Conservation (phyloP, 2,329 filamentous ascomycete species). For the Beauveria sp. region DNA sequence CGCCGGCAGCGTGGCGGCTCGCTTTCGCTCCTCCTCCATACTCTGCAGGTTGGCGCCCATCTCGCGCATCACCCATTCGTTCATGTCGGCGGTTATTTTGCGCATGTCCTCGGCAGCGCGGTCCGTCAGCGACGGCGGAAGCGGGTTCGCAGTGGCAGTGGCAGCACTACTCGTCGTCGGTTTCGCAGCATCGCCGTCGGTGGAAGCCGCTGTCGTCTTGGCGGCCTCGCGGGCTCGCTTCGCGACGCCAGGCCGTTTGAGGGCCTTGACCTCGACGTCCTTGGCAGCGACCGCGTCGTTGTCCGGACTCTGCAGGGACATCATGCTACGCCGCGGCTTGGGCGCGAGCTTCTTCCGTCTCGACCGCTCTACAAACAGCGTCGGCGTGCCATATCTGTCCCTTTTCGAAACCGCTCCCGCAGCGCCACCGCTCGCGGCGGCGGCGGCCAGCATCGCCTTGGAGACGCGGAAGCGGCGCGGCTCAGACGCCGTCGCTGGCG, state of each 20-base stretch:
- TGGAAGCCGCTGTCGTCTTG: neutral
- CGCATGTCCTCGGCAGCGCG: conserved; percentile 37
- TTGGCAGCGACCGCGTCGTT: conserved; percentile 14
- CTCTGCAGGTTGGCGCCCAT: conserved; percentile 46
- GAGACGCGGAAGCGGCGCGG: conserved; percentile 51
- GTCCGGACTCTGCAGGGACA: conserved; percentile 10
- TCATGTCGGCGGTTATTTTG: conserved; percentile 46
- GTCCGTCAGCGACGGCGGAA: conserved; percentile 26
- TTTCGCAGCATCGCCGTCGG: neutral
- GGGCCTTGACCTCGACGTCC: conserved; percentile 17
- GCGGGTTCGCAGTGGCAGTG: conserved; percentile 16
- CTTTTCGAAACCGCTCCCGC: conserved; percentile 32
- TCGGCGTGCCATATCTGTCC: conserved; percentile 29
- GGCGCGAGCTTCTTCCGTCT: conserved; percentile 27
- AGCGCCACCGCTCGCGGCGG: conserved; percentile 16
- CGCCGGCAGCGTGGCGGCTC: neutral
- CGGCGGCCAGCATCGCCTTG: conserved; percentile 33
- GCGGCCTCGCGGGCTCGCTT: conserved; percentile 19
- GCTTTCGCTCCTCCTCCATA: conserved; percentile 34
- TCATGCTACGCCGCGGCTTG: conserved; percentile 16
- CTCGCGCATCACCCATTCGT: conserved; percentile 50
- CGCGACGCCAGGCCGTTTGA: conserved; percentile 28
- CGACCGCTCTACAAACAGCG: conserved; percentile 49
- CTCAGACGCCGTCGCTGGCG: conserved; percentile 20
- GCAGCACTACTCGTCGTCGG: conserved; percentile 8